Base-by-base conservation (phyloP, 2,329 filamentous ascomycete species). In the Botrytis paeoniae region DNA sequence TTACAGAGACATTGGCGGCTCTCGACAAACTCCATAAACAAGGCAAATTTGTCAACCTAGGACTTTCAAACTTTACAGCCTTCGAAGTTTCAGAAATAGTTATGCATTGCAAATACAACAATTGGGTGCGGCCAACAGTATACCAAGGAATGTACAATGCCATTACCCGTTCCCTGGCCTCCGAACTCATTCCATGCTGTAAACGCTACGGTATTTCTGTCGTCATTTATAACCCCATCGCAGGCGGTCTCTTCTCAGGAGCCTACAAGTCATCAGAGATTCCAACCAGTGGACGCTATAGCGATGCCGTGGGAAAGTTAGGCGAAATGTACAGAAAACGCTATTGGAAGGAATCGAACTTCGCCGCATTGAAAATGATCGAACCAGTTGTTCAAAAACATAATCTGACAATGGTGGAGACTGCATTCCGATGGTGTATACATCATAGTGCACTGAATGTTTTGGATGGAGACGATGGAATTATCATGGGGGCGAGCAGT, bases 91-190 rank as follows among this genome's bases (percentile, higher is more conserved):
- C 94, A 0, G 94, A 97, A 83, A 88, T 97, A 16, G 91, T 92
- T 73, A 88, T 93, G 82, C 91, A 90, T 57, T 95, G 92, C 85
- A 91, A 91, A 78, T 89, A 92, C 83, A 91, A 93, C 79, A 88
- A 89, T 75, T 97, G 93, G 93, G 92, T 97, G 25, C 88, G 76
- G 18, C 76, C 76, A 29, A 74, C 92, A 0, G 89, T 97, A 72
- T 97, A 93, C 82, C 93, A 96, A 82, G 94, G 87, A 78, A 95
- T 96, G 92, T 95, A 95, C 83, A 95, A 95, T 81, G 89, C 88
- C 74, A 92, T 95, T 77, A 93, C 90, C 35, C 89, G 93, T 70
- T 88, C 88, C 71, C 91, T 95, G 75, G 93, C 96, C 81, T 81
- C 87, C 0, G 93, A 96, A 81, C 84, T 96, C 60, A 86, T 96